Evolutionary conservation across 306 rosid genomes (phyloP), one percentile per base, ranked within the genome.

Genomic region (Erythrophleum fordii): DNA sequence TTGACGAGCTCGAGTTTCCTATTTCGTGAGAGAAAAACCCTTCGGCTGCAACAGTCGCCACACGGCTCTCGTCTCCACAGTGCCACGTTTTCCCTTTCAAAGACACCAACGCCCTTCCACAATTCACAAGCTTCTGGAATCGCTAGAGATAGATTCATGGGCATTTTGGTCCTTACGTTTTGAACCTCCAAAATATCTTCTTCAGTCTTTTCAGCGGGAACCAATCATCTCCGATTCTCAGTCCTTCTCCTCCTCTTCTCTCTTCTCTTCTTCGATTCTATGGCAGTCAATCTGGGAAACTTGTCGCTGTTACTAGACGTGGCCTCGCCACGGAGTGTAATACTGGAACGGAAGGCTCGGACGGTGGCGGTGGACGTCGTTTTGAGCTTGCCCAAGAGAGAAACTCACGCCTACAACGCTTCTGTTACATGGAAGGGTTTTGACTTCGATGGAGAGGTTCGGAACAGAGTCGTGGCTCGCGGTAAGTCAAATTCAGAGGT

Each of bases 281-380:
- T 95, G 98, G 92, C 97, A 6, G 92, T 82, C 48, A 86, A 85
- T 75, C 71, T 93, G 1, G 99, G 98, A 14, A 90, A 95, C 70
- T 69, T 92, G 37, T 90, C 97, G 20, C 83, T 93, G 20, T 49
- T 89, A 76, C 89, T 93, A 0, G 98, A 95, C 81, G 83, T 88
- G 8, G 60, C 90, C 14, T 90, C 87, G 14, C 90, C 91, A 3
- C 80, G 95, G 71, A 73, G 79, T 51, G 22, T 81, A 5, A 46
- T 80, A 29, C 79, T 78, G 0, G 97, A 95, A 20, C 85, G 96
- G 34, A 95, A 89, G 73, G 44, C 12, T 20, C 91, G 97, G 13
- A 84, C 90, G 20, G 86, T 67, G 65, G 81, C 82, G 11, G 76
- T 82, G 16, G 97, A 95, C 78, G 72, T 87, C 23, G 84, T 90